These are phyloP conservation scores for Ophiostoma sp. DNA, from an alignment of 2,329 filamentous ascomycete species.

Conservation along the genomic window DNA sequence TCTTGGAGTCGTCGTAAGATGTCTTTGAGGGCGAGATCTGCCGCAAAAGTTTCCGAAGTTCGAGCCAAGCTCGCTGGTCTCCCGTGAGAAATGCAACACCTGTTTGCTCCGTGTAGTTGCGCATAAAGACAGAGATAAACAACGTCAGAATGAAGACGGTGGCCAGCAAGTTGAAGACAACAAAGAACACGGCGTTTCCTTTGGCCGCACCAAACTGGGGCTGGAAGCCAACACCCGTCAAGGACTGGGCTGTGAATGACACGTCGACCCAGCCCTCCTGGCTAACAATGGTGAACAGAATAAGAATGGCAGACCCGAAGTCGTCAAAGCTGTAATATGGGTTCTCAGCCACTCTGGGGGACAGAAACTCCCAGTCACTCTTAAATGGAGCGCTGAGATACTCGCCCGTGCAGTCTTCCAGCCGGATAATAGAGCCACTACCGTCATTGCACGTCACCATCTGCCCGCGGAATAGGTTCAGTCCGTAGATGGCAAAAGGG, in stretches of 20 bases:
- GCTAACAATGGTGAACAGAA: conserved; percentile 96
- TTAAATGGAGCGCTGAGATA: conserved; percentile 70
- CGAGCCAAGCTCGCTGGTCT: conserved; percentile 94
- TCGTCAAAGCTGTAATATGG: conserved; percentile 89
- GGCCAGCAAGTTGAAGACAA: conserved; percentile 91
- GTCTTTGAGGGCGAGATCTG: conserved; percentile 94
- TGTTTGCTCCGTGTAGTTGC: conserved; percentile 97
- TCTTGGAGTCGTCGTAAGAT: conserved; percentile 70
- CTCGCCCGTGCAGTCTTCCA: conserved; percentile 78
- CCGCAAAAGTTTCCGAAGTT: conserved; percentile 81
- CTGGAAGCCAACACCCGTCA: conserved; percentile 70
- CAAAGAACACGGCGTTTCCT: conserved; percentile 89
- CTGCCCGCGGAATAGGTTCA: conserved; percentile 86
- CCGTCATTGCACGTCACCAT: conserved; percentile 76
- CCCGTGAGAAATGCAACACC: conserved; percentile 93
- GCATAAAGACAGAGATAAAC: conserved; percentile 99
- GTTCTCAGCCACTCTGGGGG: conserved; percentile 75
- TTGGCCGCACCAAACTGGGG: conserved; percentile 64
- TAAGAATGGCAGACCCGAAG: conserved; percentile 89
- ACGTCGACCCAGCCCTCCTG: conserved; percentile 97
- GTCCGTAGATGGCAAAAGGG: conserved; percentile 91
- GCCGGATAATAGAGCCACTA: conserved; percentile 48
- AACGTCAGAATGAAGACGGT: conserved; percentile 95
- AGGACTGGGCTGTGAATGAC: conserved; percentile 76
- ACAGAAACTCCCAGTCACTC: conserved; percentile 68